phyloP scores from a whole-genome alignment of 139 green algal species.

The Auxenochlorella pyrenoidosa region DNA sequence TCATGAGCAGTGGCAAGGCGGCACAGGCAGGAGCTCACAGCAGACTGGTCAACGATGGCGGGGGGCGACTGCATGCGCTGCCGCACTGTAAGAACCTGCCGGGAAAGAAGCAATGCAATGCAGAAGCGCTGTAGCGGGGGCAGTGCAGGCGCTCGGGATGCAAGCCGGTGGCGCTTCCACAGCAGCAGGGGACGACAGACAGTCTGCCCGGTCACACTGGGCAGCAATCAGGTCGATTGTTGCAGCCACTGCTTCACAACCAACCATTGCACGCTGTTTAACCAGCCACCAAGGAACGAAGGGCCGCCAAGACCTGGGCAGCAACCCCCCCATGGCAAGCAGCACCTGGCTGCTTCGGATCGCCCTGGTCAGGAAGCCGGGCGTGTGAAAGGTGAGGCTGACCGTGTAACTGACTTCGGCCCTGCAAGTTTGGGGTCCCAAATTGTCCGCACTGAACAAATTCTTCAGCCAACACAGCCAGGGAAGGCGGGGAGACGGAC shows the following conservation, averaged over 20 bases:
- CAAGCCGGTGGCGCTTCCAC: too few relatives aligned
- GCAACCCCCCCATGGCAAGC: too few relatives aligned
- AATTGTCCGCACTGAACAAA: too few relatives aligned
- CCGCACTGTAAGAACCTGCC: conserved; percentile 17
- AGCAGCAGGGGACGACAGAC: too few relatives aligned
- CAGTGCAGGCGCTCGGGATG: background rate
- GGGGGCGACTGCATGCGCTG: conserved; percentile 2
- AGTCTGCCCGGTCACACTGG: background rate
- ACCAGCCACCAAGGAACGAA: background rate
- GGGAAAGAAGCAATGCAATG: too few relatives aligned
- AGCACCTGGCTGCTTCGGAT: conserved; percentile 4
- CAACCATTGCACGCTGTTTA: too few relatives aligned
- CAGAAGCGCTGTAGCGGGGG: background rate
- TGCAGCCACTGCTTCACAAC: background rate
- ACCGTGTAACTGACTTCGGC: conserved; percentile 11
- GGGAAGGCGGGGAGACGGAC: too few relatives aligned
- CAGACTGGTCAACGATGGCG: background rate
- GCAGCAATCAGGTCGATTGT: too few relatives aligned
- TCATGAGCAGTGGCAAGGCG: background rate
- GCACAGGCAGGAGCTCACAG: background rate
- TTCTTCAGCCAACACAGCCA: too few relatives aligned
- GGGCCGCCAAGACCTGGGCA: background rate
- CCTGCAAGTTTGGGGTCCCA: background rate
- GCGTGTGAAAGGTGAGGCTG: conserved; percentile 10
- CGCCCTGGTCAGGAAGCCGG: background rate